phyloP scores from a whole-genome alignment of 1,139 yeast species.

The Yamadazyma mexicana region DNA sequence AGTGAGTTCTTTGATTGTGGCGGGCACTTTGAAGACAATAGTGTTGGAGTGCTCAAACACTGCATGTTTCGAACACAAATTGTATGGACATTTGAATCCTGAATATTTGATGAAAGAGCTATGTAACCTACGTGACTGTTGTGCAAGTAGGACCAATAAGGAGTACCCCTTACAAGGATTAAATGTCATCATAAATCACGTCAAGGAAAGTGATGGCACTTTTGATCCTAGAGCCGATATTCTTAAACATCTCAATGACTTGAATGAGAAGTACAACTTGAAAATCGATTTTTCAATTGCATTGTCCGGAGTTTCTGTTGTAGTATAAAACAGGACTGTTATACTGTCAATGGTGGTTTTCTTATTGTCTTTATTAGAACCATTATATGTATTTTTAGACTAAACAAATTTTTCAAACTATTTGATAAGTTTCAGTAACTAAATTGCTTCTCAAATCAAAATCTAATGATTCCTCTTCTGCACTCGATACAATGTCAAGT shows the following conservation, averaged over 20 bases:
- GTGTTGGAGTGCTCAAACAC: slow-evolving; percentile 75
- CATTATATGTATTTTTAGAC: slow-evolving; percentile 2
- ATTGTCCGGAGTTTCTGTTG: slow-evolving; percentile 47
- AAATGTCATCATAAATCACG: slow-evolving; percentile 66
- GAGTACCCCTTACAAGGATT: slow-evolving; percentile 44
- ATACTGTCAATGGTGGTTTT: background rate
- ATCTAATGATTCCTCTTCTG: slow-evolving; percentile 54
- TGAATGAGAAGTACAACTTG: slow-evolving; percentile 34
- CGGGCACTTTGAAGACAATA: slow-evolving; percentile 46
- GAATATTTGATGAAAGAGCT: slow-evolving; percentile 59
- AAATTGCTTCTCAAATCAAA: slow-evolving; percentile 68
- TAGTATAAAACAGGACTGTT: slow-evolving; percentile 6
- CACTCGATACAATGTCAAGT: slow-evolving; percentile 40
- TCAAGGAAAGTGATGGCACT: slow-evolving; percentile 52
- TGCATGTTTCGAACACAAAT: slow-evolving; percentile 37
- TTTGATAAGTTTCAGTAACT: slow-evolving; percentile 63
- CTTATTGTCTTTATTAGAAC: too few species aligned
- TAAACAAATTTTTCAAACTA: slow-evolving; percentile 24
- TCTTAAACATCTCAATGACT: slow-evolving; percentile 44
- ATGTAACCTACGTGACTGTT: slow-evolving; percentile 25
- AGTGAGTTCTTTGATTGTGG: slow-evolving; percentile 48
- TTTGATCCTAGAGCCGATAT: slow-evolving; percentile 59
- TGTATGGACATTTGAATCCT: slow-evolving; percentile 85
- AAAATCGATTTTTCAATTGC: slow-evolving; percentile 52
- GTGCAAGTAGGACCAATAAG: slow-evolving; percentile 4